phyloP scores from a whole-genome alignment of 352 stramenopile genomes.

The Blastocystis sp. region DNA sequence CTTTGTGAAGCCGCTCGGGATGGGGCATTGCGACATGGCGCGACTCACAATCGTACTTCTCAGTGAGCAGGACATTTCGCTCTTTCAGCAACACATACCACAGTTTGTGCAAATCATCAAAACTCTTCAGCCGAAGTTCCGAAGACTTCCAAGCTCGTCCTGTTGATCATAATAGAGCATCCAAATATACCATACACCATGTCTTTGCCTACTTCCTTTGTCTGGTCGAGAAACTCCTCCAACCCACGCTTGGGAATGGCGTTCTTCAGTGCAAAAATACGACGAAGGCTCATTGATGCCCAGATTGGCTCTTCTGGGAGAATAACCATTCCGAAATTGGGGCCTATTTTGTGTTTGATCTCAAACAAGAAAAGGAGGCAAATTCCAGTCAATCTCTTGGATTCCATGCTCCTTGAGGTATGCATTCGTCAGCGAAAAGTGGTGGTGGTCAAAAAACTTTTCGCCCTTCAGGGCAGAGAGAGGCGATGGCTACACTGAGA shows the following conservation, averaged over 20 bases:
- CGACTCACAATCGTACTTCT: conserved; percentile 74
- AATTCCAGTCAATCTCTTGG: conserved; percentile 74
- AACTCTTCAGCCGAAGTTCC: conserved; percentile 92
- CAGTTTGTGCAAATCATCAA: conserved; percentile 94
- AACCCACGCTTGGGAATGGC: conserved; percentile 38
- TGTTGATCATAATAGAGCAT: conserved; percentile 56
- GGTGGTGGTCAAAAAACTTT: conserved; percentile 54
- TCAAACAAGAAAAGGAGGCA: background rate
- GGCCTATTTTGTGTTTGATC: background rate
- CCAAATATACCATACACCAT: conserved; percentile 12
- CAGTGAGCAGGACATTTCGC: conserved; percentile 89
- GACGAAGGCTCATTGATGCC: conserved; percentile 22
- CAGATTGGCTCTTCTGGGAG: background rate
- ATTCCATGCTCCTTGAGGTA: conserved; percentile 69
- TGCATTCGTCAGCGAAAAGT: conserved; percentile 55
- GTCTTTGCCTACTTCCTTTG: background rate
- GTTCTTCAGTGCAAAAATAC: background rate
- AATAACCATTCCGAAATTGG: background rate
- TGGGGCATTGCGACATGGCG: conserved; percentile 75
- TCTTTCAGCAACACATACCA: conserved; percentile 96
- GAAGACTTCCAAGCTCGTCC: conserved; percentile 86
- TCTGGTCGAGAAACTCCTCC: conserved; percentile 22
- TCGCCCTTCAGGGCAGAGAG: conserved; percentile 37
- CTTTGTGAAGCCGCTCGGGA: conserved; percentile 66
- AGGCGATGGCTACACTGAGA: conserved; percentile 4